Base-by-base conservation (phyloP, 2,329 filamentous ascomycete species). In the Colletotrichum cuscutae region DNA sequence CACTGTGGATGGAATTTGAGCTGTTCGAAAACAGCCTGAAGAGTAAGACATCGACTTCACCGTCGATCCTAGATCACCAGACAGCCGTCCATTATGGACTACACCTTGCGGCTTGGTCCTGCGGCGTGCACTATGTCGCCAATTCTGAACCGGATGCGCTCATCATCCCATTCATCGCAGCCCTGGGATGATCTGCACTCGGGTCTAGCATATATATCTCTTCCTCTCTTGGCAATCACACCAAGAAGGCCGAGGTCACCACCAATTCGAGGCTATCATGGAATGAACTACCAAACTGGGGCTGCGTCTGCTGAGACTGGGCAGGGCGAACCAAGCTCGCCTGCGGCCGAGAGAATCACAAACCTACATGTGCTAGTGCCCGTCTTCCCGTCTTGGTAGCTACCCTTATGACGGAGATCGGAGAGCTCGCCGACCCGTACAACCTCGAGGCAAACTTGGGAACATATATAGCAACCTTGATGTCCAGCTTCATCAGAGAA, bases 11-110 rank as follows among this genome's bases (percentile, higher is more conserved):
- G 24, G 13, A 53, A 61, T 56, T 67, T 13, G 60, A 49, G 49
- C 35, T 32, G 32, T 30, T 71, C 67, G 67, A 61, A 73, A 71
- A 57, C 71, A 70, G 66, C 71, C 56, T n/a, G 56, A 15, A 22
- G 37, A n/a, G n/a, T 24, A 35, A 73, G 60, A 71, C 56, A 9
- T 52, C 57, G 66, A 71, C 56, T 63, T 58, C 46, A 62, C 60
- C 26, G 61, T 30, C 61, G 68, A 32, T 61, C 61, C 22, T 42
- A 7, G 60, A 52, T 52, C 60, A 9, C 24, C 12, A 28, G 46
- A 24, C 8, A 13, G 28, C 54, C 37, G 22, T 56, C 32, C 30
- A 19, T 8, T 32, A 37, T 37, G 11, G 32, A 35, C 32, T 35
- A 12, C 32, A 35, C 54, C 32, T 32, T 35, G 4, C 42, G 60